Conservation (phyloP, 1,139 yeast species). For the Lodderomyces orthopsilosis region DNA sequence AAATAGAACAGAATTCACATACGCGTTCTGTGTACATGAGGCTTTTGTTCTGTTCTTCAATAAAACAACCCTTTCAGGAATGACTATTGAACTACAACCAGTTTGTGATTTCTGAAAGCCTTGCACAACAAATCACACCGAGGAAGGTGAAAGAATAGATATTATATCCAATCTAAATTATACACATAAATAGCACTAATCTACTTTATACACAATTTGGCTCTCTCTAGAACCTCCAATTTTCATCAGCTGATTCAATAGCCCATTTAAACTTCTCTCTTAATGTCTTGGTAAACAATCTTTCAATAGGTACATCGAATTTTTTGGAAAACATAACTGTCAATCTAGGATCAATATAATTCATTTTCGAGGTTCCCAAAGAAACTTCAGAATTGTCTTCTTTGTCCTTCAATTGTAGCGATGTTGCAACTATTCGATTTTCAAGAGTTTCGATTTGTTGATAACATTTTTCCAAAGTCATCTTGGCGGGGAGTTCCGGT, state of each 20-base stretch:
- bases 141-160: neutral
- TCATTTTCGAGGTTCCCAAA: constrained; percentile 87
- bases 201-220: neutral
- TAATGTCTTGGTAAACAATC: constrained; percentile 83
- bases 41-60: neutral
- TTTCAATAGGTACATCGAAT: constrained; percentile 86
- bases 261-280: constrained; percentile 97
- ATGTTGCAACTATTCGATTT: constrained; percentile 64
- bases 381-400: constrained; percentile 95
- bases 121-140: too few relatives aligned
- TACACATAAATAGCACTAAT: neutral
- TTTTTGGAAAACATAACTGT: constrained; percentile 88
- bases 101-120: neutral
- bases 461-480: constrained; percentile 70
- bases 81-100: neutral
- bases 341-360: constrained; percentile 92
- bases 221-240: constrained; percentile 68
- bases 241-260: constrained; percentile 80
- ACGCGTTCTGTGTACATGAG: neutral
- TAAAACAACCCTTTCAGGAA: constrained; percentile 1
- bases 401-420: constrained; percentile 80
- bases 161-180: neutral
- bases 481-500: constrained; percentile 50
- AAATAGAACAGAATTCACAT: neutral
- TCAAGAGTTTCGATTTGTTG: constrained; percentile 73